Conservation (phyloP, 352 stramenopile species). For the Globisporangium echinulatum region DNA sequence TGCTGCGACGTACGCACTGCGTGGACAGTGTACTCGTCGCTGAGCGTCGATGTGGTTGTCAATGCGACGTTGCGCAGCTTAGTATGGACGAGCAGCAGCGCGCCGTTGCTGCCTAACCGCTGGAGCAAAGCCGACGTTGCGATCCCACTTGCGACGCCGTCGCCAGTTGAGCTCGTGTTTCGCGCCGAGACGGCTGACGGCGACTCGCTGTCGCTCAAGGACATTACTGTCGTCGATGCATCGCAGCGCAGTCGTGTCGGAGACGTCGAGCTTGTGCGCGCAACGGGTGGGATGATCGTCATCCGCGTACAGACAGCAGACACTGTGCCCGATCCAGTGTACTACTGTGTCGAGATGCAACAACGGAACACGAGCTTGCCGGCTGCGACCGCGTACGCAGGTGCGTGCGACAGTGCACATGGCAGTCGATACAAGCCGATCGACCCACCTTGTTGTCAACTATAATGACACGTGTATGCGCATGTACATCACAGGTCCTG, state of each 20-base stretch:
- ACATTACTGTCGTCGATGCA: slow-evolving; percentile 19
- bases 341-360: slow-evolving; percentile 32
- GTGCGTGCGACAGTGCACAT: slow-evolving; percentile 11
- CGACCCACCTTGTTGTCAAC: neutral
- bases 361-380: slow-evolving; percentile 1
- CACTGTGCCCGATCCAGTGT: slow-evolving; percentile 9
- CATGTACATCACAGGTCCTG: slow-evolving; percentile 19
- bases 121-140: slow-evolving; percentile 24
- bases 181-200: slow-evolving; percentile 14
- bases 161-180: slow-evolving; percentile 30
- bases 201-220: slow-evolving; percentile 35
- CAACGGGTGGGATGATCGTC: slow-evolving; percentile 41
- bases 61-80: slow-evolving; percentile 14
- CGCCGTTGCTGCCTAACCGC: slow-evolving; percentile 3
- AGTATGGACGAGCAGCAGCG: slow-evolving; percentile 39
- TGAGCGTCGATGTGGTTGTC: slow-evolving; percentile 27
- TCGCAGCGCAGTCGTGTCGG: slow-evolving; percentile 11
- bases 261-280: slow-evolving; percentile 15
- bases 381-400: slow-evolving; percentile 22
- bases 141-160: slow-evolving; percentile 16
- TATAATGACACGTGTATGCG: neutral
- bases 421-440: too few relatives aligned
- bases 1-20: neutral
- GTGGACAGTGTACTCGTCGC: slow-evolving; percentile 27
- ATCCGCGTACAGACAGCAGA: slow-evolving; percentile 12